Evolutionary conservation across 169 alveolate species (phyloP).

Genomic region (Sarcocystis neurona): DNA sequence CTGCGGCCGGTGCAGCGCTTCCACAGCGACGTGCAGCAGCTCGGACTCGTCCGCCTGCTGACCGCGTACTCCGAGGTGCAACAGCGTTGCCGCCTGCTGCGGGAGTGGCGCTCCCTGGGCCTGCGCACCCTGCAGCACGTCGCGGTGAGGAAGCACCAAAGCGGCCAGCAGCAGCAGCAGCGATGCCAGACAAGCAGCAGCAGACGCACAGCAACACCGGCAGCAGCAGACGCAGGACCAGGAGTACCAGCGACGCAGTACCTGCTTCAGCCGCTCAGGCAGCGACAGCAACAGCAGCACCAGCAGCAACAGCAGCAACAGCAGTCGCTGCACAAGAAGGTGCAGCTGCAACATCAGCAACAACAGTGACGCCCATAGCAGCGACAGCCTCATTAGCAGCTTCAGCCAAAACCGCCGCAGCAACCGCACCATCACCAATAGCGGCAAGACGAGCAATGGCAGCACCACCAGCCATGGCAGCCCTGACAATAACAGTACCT

Average conservation of each 20-base stretch:
- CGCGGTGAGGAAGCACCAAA: slow-evolving; percentile 44
- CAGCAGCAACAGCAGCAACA: too few relatives aligned
- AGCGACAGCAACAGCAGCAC: too few relatives aligned
- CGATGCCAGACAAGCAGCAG: neutral
- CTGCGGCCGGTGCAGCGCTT: slow-evolving; percentile 82
- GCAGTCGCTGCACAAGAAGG: too few relatives aligned
- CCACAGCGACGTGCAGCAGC: slow-evolving; percentile 85
- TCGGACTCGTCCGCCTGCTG: slow-evolving; percentile 78
- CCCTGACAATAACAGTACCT: too few relatives aligned
- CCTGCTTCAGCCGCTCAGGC: too few relatives aligned
- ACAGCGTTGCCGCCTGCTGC: slow-evolving; percentile 78
- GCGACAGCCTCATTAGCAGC: too few relatives aligned
- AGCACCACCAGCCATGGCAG: too few relatives aligned
- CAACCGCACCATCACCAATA: too few relatives aligned
- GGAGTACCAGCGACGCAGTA: neutral
- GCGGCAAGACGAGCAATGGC: too few relatives aligned
- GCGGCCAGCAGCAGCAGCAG: neutral
- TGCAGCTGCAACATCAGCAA: too few relatives aligned
- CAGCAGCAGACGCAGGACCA: slow-evolving; percentile 31
- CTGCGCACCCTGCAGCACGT: slow-evolving; percentile 82
- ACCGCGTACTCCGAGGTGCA: slow-evolving; percentile 81
- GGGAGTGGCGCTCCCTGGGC: slow-evolving; percentile 86
- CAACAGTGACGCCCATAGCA: too few relatives aligned
- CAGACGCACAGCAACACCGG: neutral
- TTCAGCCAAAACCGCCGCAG: too few relatives aligned